Evolutionary conservation across 805 yeast genomes (phyloP), one percentile per base, ranked within the genome.

Genomic region (Cyberlindnera galapagoensis): DNA sequence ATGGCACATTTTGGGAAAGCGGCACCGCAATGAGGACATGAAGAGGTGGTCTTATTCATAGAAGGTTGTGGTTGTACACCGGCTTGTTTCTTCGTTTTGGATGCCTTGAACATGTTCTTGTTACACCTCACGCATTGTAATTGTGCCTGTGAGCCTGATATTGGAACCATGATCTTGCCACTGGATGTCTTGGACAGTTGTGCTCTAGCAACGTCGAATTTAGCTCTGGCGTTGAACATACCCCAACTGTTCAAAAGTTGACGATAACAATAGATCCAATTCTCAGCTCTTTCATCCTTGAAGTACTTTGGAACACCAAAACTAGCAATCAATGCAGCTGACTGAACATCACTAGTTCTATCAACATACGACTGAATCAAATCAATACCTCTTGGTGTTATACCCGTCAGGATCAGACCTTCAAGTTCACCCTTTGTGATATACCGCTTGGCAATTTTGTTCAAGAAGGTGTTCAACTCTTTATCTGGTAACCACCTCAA

Each of bases 1-100:
- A 90, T 81, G 0, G 95, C 87, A 59, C 97, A 90, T 41, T 95
- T 62, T 0, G 97, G 97, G 15, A 86, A 65, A 13, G 90, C 80
- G 1, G 83, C 73, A 4, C 94, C 90, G 62, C 97, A 90, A 46
- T 83, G 82, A 1, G 88, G 87, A 54, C 97, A 88, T 18, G 25
- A 11, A 11, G 22, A 12, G 14, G 35, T 12, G 7, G 16, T 25
- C 24, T 26, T 30, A 7, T 30, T 9, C 5, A 30, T 6, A 8
- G 36, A 9, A n/a, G n/a, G n/a, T n/a, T n/a, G n/a, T n/a, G n/a
- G n/a, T n/a, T n/a, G n/a, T n/a, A n/a, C n/a, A 10, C 15, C 12
- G 4, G 15, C 28, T 12, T 18, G n/a, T 31, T 45, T 40, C 18
- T 43, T 42, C 6, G 38, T 16, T 16, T 42, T 36, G n/a, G 42